A percentile compares a stretch with the other conserved stretches of the same genome.
These are phyloP conservation scores for Mycena sanguinolenta DNA, from an alignment of 768 basidiomycete genomes.

Conservation along the genomic window DNA sequence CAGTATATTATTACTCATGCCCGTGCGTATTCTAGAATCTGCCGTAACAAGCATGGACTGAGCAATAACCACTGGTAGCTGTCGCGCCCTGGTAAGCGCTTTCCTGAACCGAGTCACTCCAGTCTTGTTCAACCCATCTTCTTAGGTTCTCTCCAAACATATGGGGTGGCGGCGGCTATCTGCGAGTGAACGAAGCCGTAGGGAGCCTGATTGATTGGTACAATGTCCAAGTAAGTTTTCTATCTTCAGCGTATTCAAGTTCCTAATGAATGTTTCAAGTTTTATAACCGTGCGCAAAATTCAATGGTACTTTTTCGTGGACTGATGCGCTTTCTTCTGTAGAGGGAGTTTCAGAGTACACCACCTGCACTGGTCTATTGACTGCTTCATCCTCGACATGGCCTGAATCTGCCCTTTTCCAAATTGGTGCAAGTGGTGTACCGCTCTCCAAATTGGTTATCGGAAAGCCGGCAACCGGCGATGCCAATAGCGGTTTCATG, in stretches of 20 bases:
- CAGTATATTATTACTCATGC: conserved; percentile 69
- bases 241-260: neutral
- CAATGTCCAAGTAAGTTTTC: conserved; percentile 59
- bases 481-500: conserved; percentile 54
- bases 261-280: conserved; percentile 41
- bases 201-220: conserved; percentile 78
- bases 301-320: neutral
- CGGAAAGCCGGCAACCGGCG: conserved; percentile 64
- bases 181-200: conserved; percentile 63
- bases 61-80: conserved; percentile 52
- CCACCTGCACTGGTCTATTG: conserved; percentile 71
- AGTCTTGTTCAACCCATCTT: neutral
- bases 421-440: conserved; percentile 61
- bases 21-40: conserved; percentile 51
- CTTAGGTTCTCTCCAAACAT: conserved; percentile 45
- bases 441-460: conserved; percentile 68
- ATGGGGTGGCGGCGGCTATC: conserved; percentile 67
- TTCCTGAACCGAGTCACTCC: no score
- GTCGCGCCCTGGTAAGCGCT: conserved; percentile 69
- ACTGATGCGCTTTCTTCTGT: neutral
- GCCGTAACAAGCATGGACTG: neutral
- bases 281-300: conserved; percentile 53
- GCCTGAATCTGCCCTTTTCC: conserved; percentile 61
- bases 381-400: conserved; percentile 60
- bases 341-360: conserved; percentile 73